These are phyloP conservation scores for Biscogniauxia sp. DNA, from an alignment of 2,329 filamentous ascomycete species.

Conservation along the genomic window DNA sequence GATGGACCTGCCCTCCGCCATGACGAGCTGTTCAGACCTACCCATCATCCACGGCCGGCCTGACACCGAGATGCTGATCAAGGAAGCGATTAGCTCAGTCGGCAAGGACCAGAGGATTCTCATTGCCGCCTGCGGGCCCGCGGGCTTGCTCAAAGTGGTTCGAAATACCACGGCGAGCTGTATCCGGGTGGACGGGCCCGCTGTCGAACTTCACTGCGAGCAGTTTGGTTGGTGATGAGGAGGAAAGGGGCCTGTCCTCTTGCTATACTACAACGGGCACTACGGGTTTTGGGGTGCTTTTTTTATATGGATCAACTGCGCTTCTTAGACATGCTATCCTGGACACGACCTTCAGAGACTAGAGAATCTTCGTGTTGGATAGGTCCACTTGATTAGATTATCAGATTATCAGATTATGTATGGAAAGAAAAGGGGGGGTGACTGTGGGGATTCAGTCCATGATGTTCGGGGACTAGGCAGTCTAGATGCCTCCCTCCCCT, in stretches of 20 bases:
- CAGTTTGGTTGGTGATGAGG: conserved; percentile 44
- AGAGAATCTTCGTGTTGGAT: no score
- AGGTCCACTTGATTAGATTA: no score
- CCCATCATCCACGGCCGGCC: conserved; percentile 39
- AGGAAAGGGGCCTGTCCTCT: not conserved
- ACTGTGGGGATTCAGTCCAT: no score
- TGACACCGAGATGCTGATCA: conserved; percentile 39
- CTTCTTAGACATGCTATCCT: not conserved
- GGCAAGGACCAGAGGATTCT: conserved; percentile 38
- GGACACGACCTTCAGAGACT: no score
- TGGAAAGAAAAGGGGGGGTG: no score
- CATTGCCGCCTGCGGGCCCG: conserved; percentile 49
- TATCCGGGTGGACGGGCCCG: conserved; percentile 44
- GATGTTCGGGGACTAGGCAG: no score
- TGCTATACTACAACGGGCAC: not conserved
- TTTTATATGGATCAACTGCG: not conserved
- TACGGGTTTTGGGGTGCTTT: not conserved
- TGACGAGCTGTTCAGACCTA: conserved; percentile 22
- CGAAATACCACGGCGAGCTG: conserved; percentile 43
- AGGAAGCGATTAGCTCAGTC: conserved; percentile 35
- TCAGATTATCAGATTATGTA: no score
- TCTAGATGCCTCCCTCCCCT: no score
- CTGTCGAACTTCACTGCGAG: conserved; percentile 51
- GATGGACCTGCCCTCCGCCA: conserved; percentile 10
- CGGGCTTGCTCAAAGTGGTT: conserved; percentile 42